Evolutionary conservation across 179 eudicot genomes (phyloP).

Genomic region (Camellia oleifera): DNA sequence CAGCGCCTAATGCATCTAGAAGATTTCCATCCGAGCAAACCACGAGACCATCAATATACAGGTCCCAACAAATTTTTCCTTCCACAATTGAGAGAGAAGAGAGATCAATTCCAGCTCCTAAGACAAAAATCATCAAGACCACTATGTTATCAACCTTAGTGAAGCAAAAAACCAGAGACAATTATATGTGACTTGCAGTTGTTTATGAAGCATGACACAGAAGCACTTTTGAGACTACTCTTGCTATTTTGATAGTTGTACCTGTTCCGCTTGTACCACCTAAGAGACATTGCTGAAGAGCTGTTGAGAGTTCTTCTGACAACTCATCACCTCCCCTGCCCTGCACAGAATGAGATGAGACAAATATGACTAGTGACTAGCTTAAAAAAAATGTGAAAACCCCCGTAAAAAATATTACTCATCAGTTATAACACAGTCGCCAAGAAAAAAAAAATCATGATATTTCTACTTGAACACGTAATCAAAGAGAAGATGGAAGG

Average conservation of each 20-base stretch:
- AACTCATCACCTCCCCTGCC: conserved; percentile 96
- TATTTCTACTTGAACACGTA: not conserved
- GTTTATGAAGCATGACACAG: not conserved
- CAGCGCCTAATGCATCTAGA: conserved; percentile 92
- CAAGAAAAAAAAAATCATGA: not conserved
- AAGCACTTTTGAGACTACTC: not conserved
- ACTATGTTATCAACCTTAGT: not conserved
- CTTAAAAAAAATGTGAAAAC: not conserved
- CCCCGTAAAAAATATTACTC: not conserved
- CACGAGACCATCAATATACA: conserved; percentile 88
- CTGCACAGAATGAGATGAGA: conserved; percentile 31
- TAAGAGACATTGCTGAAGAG: conserved; percentile 75
- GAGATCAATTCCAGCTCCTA: conserved; percentile 93
- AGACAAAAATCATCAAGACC: conserved; percentile 15
- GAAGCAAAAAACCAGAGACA: not conserved
- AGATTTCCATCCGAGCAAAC: conserved; percentile 91
- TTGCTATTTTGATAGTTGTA: conserved; percentile 14
- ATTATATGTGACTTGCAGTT: not conserved
- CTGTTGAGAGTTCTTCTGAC: conserved; percentile 68
- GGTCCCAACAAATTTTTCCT: conserved; percentile 96
- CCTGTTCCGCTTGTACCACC: conserved; percentile 95
- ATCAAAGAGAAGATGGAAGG: not conserved
- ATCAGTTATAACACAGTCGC: not conserved
- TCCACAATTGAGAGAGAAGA: conserved; percentile 74
- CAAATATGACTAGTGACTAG: not conserved